Evolutionary conservation across 176 grass and related monocot species (phyloP).

Genomic region (Bolboschoenus planiculmis): DNA sequence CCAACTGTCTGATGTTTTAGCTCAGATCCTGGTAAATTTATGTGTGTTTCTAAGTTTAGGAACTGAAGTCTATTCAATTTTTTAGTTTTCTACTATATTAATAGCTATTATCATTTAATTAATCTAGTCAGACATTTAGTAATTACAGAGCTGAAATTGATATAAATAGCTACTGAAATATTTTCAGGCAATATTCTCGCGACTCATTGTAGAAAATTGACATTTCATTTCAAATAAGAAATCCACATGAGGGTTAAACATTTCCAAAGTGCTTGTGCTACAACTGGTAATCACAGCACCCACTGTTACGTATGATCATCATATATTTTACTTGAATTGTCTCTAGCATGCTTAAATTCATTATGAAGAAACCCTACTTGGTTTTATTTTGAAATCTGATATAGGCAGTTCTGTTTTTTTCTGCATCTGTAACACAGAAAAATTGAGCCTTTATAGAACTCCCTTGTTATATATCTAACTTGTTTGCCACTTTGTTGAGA

Average conservation of each 20-base stretch:
- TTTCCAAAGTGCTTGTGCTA: neutral
- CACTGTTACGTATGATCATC: neutral
- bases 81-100: neutral
- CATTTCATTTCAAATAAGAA: neutral
- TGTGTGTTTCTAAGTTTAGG: neutral
- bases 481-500: neutral
- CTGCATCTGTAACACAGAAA: neutral
- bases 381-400: neutral
- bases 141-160: neutral
- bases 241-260: neutral
- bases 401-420: neutral
- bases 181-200: neutral
- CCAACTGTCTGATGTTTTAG: constrained; percentile 68
- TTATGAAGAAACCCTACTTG: neutral
- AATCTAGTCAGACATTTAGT: neutral
- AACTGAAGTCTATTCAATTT: neutral
- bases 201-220: neutral
- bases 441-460: neutral
- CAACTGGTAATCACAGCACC: neutral
- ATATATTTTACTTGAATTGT: neutral
- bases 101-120: neutral
- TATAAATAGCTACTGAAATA: neutral
- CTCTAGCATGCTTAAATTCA: neutral
- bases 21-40: constrained; percentile 60
- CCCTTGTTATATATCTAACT: neutral